Percentiles rank a stretch among this genome's conserved stretches.
Conservation (phyloP, 2,329 filamentous ascomycete species). For the Metarhizium sp. region DNA sequence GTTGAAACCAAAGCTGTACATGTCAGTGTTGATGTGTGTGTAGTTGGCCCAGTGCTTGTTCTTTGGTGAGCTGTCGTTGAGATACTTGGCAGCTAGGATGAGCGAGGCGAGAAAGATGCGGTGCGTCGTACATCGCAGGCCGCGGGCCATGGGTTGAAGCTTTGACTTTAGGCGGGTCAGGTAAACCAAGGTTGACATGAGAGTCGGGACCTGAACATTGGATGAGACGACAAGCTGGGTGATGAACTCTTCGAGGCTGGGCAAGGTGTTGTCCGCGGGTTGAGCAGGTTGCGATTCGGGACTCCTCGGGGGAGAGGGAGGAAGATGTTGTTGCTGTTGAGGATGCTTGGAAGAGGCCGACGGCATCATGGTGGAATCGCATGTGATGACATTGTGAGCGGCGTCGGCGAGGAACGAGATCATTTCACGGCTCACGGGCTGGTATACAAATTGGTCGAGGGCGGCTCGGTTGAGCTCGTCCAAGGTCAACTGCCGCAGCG, state of each 20-base stretch:
- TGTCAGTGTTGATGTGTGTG: conserved; percentile 61
- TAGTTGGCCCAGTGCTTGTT: conserved; percentile 99
- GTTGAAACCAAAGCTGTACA: conserved; percentile 75
- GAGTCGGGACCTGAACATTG: conserved; percentile 91
- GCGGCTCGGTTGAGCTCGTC: conserved; percentile 61
- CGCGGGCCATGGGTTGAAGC: conserved; percentile 89
- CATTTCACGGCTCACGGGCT: conserved; percentile 67
- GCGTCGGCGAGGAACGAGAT: conserved; percentile 66
- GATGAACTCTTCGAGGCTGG: conserved; percentile 85
- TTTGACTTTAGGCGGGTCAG: conserved; percentile 73
- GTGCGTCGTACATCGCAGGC: conserved; percentile 92
- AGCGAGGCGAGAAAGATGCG: conserved; percentile 90
- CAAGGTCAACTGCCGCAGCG: conserved; percentile 36
- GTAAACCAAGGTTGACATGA: conserved; percentile 96
- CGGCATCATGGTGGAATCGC: conserved; percentile 54
- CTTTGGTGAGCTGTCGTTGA: conserved; percentile 97
- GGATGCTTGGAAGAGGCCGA: conserved; percentile 22
- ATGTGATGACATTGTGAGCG: conserved; percentile 69
- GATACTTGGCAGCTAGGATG: conserved; percentile 86
- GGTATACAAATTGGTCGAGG: conserved; percentile 72
- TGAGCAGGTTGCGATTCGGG: conserved; percentile 37
- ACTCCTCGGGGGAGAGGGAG: conserved; percentile 42
- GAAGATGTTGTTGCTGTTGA: conserved; percentile 16
- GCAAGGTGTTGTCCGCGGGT: conserved; percentile 48
- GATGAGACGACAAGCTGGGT: conserved; percentile 81